Conservation (phyloP, 805 yeast genomes). For the Candida boleticola region DNA sequence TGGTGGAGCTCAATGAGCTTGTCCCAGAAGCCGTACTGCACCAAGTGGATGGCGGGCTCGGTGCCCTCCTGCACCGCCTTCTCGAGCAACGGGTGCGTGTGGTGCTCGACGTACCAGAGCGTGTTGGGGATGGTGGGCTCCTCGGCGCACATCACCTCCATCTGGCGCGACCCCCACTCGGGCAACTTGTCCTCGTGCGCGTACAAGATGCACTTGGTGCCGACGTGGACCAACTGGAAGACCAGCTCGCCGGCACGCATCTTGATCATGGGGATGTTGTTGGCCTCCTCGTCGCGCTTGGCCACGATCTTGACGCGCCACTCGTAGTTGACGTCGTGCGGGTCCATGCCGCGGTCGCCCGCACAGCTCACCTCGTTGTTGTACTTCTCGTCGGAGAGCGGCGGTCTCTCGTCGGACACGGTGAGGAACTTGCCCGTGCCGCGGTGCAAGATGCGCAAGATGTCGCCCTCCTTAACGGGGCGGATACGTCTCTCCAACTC, state of each 20-base stretch:
- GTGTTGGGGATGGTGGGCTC: slow-evolving; percentile 68
- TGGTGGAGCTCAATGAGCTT: slow-evolving; percentile 57
- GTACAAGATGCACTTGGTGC: slow-evolving; percentile 66
- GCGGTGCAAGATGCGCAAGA: slow-evolving; percentile 68
- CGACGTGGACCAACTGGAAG: slow-evolving; percentile 65
- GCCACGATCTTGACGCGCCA: slow-evolving; percentile 57
- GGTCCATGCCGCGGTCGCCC: slow-evolving; percentile 60
- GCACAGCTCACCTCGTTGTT: slow-evolving; percentile 77
- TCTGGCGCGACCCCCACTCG: slow-evolving; percentile 80
- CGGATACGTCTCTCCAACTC: slow-evolving; percentile 33
- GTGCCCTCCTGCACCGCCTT: slow-evolving; percentile 11
- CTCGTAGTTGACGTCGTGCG: slow-evolving; percentile 61
- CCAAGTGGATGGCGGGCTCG: slow-evolving; percentile 18
- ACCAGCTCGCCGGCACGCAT: slow-evolving; percentile 61
- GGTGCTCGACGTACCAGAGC: slow-evolving; percentile 71
- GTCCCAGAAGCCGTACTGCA: slow-evolving; percentile 37
- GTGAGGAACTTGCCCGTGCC: slow-evolving; percentile 65
- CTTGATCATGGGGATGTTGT: slow-evolving; percentile 32
- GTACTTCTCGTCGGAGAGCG: slow-evolving; percentile 87
- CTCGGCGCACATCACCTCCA: slow-evolving; percentile 84
- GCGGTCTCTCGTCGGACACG: slow-evolving; percentile 76
- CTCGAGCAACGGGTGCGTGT: slow-evolving; percentile 50
- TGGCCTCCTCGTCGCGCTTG: slow-evolving; percentile 33
- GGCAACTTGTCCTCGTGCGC: slow-evolving; percentile 77
- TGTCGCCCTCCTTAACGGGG: slow-evolving; percentile 51